Conservation (phyloP, 352 stramenopile species). For the Stramenopiles sp. region DNA sequence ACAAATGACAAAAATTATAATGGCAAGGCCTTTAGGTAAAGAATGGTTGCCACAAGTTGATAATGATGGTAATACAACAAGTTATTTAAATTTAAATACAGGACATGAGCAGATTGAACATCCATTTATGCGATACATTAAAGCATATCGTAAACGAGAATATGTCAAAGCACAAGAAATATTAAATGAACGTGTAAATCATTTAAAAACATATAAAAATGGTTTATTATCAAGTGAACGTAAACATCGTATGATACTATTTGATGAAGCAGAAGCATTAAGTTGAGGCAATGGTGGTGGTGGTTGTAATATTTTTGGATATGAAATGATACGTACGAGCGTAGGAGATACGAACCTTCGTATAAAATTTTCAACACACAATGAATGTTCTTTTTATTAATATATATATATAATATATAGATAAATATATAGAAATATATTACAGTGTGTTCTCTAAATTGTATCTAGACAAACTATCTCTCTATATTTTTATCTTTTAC, state of each 20-base stretch:
- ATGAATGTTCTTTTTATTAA: no score
- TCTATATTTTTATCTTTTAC: no score
- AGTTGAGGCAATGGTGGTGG: no score
- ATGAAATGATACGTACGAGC: no score
- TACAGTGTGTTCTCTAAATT: no score
- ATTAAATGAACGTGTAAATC: neutral
- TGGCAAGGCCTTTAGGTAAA: neutral
- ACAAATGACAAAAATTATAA: conserved; percentile 2
- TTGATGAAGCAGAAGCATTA: neutral
- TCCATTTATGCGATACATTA: conserved; percentile 5
- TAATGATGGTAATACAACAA: neutral
- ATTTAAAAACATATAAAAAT: neutral
- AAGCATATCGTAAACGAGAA: conserved; percentile 2
- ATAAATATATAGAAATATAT: no score
- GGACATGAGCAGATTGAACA: neutral
- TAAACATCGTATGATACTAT: neutral
- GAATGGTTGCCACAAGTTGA: conserved; percentile 3
- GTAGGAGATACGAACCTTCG: no score
- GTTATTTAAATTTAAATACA: conserved; percentile 5
- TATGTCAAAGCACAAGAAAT: neutral
- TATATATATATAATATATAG: no score
- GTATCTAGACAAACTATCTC: no score
- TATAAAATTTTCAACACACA: no score
- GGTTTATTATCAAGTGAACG: neutral
- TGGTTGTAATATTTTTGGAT: no score